These are phyloP conservation scores for Senna tora DNA, from an alignment of 306 rosid species.

Conservation along the genomic window DNA sequence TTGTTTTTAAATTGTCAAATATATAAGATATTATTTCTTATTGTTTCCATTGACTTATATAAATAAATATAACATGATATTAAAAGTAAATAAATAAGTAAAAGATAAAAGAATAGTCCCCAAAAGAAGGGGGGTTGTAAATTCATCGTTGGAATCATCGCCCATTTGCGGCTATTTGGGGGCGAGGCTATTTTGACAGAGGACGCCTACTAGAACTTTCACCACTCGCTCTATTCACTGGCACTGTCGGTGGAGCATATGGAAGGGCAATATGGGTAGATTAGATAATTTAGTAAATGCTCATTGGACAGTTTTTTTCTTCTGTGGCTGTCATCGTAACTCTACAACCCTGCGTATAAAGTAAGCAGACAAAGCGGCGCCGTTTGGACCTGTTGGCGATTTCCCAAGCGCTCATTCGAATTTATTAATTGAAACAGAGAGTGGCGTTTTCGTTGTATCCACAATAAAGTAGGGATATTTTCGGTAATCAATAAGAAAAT, in stretches of 20 bases:
- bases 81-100: not conserved
- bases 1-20: not conserved
- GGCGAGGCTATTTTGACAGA: constrained; percentile 27
- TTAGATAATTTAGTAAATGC: not conserved
- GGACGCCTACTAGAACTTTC: not conserved
- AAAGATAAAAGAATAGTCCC: not conserved
- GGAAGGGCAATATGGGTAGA: constrained; percentile 8
- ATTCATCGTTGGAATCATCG: constrained; percentile 7
- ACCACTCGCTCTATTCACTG: not conserved
- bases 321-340: not conserved
- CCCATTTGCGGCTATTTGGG: not conserved
- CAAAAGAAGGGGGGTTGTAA: not conserved
- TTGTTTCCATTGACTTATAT: not conserved
- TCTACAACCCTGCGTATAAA: constrained; percentile 22
- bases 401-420: not conserved
- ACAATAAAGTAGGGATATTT: constrained; percentile 36
- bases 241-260: constrained; percentile 14
- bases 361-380: constrained; percentile 39
- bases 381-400: not conserved
- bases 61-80: not conserved
- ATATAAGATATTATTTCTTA: not conserved
- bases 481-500: constrained; percentile 17
- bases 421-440: not conserved
- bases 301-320: constrained; percentile 14
- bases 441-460: constrained; percentile 30